Evolutionary conservation across 169 alveolate species (phyloP).

Genomic region (Haemoproteus tartakovskyi): DNA sequence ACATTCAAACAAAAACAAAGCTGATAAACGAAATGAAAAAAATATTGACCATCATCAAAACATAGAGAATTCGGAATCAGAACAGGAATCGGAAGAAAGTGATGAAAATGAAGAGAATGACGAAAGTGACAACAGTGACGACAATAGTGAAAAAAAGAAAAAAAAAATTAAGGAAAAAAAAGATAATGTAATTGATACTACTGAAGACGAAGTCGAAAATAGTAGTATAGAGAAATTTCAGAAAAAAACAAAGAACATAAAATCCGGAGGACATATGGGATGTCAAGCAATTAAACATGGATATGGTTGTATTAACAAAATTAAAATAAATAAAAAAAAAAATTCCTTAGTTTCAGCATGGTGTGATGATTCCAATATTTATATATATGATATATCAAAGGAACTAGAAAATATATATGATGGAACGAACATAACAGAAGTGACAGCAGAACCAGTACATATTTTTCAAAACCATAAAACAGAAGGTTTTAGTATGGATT

Average conservation of each 20-base stretch:
- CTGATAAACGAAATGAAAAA: background rate
- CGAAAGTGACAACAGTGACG: background rate
- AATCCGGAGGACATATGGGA: background rate
- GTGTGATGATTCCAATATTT: constrained; percentile 59
- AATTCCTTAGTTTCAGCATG: constrained; percentile 49
- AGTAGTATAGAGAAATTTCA: background rate
- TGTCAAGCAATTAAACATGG: constrained; percentile 34
- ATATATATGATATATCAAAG: constrained; percentile 24
- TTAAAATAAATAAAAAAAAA: constrained; percentile 16
- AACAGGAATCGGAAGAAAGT: background rate
- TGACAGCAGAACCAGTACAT: constrained; percentile 10
- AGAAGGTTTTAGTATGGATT: constrained; percentile 79
- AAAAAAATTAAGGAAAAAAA: background rate
- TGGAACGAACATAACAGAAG: constrained; percentile 8
- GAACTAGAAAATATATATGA: constrained; percentile 25
- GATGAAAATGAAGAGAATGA: background rate
- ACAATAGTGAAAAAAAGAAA: background rate
- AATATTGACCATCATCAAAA: background rate
- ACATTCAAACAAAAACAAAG: too few species aligned
- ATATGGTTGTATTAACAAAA: constrained; percentile 36
- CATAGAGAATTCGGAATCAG: background rate
- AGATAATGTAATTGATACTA: too few species aligned
- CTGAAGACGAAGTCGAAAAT: too few species aligned
- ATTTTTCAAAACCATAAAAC: constrained; percentile 57
- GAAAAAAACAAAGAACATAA: background rate